These are phyloP conservation scores for Byssothecium circinans DNA, from an alignment of 2,329 filamentous ascomycete species.

Conservation along the genomic window DNA sequence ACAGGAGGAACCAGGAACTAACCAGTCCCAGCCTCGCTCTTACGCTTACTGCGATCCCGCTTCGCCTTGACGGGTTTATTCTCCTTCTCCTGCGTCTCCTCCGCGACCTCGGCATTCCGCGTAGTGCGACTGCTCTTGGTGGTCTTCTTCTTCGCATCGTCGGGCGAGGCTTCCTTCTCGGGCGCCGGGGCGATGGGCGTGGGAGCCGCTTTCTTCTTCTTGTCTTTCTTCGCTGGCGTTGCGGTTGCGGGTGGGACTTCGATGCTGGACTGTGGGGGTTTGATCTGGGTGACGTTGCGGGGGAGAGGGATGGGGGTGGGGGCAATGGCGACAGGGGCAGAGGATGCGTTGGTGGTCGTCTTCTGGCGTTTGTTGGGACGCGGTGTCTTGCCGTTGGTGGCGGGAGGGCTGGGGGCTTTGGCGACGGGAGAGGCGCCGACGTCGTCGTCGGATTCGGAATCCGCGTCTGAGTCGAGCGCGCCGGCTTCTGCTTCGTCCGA, in stretches of 20 bases:
- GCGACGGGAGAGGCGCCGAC: conserved; percentile 33
- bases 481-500: conserved; percentile 40
- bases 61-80: conserved; percentile 30
- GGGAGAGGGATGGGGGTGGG: conserved; percentile 19
- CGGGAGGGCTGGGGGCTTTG: conserved; percentile 39
- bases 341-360: conserved; percentile 30
- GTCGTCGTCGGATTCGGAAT: conserved; percentile 36
- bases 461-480: conserved; percentile 47
- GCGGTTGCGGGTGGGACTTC: conserved; percentile 9
- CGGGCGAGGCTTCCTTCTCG: conserved; percentile 30
- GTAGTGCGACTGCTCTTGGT: conserved; percentile 36
- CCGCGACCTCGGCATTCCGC: conserved; percentile 33
- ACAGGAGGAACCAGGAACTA: too few species aligned
- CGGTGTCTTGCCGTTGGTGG: conserved; percentile 29
- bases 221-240: conserved; percentile 36
- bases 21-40: conserved; percentile 32
- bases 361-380: conserved; percentile 45
- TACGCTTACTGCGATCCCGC: conserved; percentile 38
- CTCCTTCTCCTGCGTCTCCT: conserved; percentile 25
- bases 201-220: conserved; percentile 37
- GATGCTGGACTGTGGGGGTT: conserved; percentile 12
- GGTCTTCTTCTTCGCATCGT: conserved; percentile 42
- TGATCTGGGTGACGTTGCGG: conserved; percentile 15
- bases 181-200: conserved; percentile 27
- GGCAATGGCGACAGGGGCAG: conserved; percentile 17